These are phyloP conservation scores for Syncephalis plumigaleata DNA, from an alignment of 371 early-diverging fungal genomes.

Conservation along the genomic window DNA sequence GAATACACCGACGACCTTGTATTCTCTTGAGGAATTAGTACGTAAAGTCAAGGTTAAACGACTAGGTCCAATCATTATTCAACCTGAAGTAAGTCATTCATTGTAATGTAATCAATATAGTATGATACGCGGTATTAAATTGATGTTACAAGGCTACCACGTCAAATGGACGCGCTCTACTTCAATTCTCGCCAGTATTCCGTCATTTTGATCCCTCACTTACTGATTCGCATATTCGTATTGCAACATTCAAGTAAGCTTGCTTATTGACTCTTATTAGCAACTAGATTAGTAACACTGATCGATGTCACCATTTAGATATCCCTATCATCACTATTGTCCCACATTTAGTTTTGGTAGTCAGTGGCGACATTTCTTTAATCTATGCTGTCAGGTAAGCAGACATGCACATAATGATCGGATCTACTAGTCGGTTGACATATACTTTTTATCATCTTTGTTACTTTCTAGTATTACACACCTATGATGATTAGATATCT, in stretches of 20 bases:
- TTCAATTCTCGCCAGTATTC: slow-evolving; percentile 55
- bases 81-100: slow-evolving; percentile 41
- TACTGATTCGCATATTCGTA: slow-evolving; percentile 26
- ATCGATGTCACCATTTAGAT: slow-evolving; percentile 25
- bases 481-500: slow-evolving; percentile 30
- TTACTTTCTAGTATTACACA: slow-evolving; percentile 35
- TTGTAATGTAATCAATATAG: no score
- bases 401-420: no score
- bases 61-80: slow-evolving; percentile 56
- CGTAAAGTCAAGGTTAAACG: slow-evolving; percentile 20
- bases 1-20: neutral
- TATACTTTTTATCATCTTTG: no score
- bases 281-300: no score
- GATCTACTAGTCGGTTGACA: no score
- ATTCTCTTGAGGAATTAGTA: slow-evolving; percentile 28
- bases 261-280: no score
- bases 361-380: slow-evolving; percentile 30
- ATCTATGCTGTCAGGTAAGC: slow-evolving; percentile 34
- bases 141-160: slow-evolving; percentile 50
- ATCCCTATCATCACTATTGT: slow-evolving; percentile 40
- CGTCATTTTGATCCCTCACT: slow-evolving; percentile 26
- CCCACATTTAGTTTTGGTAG: slow-evolving; percentile 51
- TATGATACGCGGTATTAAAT: no score
- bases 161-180: slow-evolving; percentile 68
- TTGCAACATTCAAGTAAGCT: slow-evolving; percentile 54